Base-by-base conservation (phyloP, 2,329 filamentous ascomycete genomes). In the Ustilaginoidea virens region DNA sequence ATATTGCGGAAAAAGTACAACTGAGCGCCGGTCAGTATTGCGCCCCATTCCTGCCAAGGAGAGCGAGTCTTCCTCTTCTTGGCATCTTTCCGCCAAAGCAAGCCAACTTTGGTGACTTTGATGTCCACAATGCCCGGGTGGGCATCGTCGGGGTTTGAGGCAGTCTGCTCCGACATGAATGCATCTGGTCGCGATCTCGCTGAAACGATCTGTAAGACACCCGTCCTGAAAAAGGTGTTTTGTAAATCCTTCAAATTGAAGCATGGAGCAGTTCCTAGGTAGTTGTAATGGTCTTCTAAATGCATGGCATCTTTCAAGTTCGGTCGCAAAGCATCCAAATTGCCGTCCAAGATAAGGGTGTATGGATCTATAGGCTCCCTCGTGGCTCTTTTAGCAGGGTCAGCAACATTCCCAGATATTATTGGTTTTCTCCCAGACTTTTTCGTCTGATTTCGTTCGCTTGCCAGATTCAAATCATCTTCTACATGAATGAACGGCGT, bases 41-140 rank as follows among this genome's bases (percentile, higher is more conserved):
- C 90, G 29, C 90, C 90, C 90, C 90, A 98, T 63, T 98, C 90
- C 48, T 94, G 87, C 90, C 90, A 98, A 2, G 90, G 87, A 8
- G 87, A 94, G 24, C 87, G 71, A 1, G 85, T 79, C 53, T 92
- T 92, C 56, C 90, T 87, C 56, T 87, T 93, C 57, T 92, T 94
- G 1, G 68, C 60, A 38, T 93, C 85, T 49, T 98, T 98, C 25
- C 90, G 74, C 90, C 90, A 98, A 18, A 98, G 52, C 2, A 93
- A 60, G 4, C 90, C 90, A 28, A 98, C 86, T 52, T 96, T 98
- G 25, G 87, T 93, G 25, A 96, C 80, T 42, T 93, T 93, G 47
- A 98, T 92, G 52, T 96, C 87, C 8, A 98, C 87, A 33, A 98
- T 79, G 9, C 90, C 90, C 3, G 85, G 82, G 39, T 90, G 81